phyloP scores from a whole-genome alignment of 768 basidiomycete genomes.

The Macrolepiota albuminosa region DNA sequence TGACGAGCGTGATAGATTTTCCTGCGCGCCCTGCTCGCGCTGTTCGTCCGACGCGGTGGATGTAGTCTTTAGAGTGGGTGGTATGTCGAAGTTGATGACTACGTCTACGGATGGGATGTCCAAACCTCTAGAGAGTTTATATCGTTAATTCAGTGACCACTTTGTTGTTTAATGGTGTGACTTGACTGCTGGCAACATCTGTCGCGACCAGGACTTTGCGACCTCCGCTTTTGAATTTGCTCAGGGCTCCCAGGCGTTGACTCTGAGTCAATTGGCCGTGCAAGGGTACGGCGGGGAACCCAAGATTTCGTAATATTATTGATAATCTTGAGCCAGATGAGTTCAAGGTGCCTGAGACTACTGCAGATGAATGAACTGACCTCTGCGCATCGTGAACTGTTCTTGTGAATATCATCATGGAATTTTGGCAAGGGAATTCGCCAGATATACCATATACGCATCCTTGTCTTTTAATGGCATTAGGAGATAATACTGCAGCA shows the following conservation, averaged over 20 bases:
- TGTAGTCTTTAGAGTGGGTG: conserved; percentile 98
- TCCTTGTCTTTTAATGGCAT: conserved; percentile 92
- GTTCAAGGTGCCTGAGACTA: not conserved
- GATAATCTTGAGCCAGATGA: conserved; percentile 51
- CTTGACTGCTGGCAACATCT: conserved; percentile 89
- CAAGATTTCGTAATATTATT: conserved; percentile 84
- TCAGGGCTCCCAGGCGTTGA: conserved; percentile 86
- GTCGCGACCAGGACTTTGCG: conserved; percentile 91
- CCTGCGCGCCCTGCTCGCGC: conserved; percentile 97
- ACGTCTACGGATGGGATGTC: conserved; percentile 96
- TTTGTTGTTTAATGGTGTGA: conserved; percentile 3
- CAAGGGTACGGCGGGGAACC: conserved; percentile 92
- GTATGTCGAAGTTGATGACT: conserved; percentile 97
- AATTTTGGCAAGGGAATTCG: conserved; percentile 89
- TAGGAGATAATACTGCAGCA: conserved; percentile 94
- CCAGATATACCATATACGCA: conserved; percentile 82
- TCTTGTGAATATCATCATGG: conserved; percentile 93
- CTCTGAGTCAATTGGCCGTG: conserved; percentile 96
- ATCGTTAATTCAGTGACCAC: not conserved
- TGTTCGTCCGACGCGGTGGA: conserved; percentile 96
- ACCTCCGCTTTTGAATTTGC: conserved; percentile 95
- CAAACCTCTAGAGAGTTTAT: conserved; percentile 56
- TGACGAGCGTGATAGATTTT: conserved; percentile 95
- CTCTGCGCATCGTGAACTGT: conserved; percentile 92
- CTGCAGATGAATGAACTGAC: conserved; percentile 28